Evolutionary conservation across 2,329 filamentous ascomycete genomes (phyloP), one percentile per base, ranked within the genome.

Genomic region (Colletotrichum musae): DNA sequence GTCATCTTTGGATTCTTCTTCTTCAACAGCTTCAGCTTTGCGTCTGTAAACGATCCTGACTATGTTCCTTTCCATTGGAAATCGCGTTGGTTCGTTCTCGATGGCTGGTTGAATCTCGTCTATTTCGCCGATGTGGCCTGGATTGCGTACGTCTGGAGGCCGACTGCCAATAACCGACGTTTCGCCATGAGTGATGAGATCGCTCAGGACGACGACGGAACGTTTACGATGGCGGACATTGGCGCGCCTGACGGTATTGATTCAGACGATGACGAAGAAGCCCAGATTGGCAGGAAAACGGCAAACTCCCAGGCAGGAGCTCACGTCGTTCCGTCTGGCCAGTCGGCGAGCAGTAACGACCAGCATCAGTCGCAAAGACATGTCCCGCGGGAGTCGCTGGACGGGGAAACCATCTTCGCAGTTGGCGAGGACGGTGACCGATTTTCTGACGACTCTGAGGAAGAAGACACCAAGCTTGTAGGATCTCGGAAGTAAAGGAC

Each of bases 121-220:
- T 99, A 98, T 82, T 90, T 99, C 72, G 93, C 93, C 69, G 95
- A 99, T 76, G 94, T 99, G 28, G 91, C 90, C 63, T 98, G 95
- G 81, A 89, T 99, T 73, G 94, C 96, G 24, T 99, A 98, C 80
- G 87, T 99, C 61, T 99, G 96, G 96, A 88, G 96, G 56, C 96
- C 96, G 6, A 98, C 95, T 24, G 94, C 93, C 60, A 98, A 99
- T 82, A 99, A 99, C 83, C 89, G 95, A 75, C 90, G 96, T 66
- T 99, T 99, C 76, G 96, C 96, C 71, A 99, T 99, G 96, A 97
- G 94, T 83, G 96, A 99, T 77, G 96, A 99, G 89, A 92, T 99
- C 77, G 95, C 96, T 3, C 96, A 98, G 88, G 96, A 99, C 76
- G 96, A 99, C 75, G 95, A 98, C 77, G 96, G 96, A 43, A 89